Conservation (phyloP, 768 basidiomycete genomes). For the Trametes maxima region DNA sequence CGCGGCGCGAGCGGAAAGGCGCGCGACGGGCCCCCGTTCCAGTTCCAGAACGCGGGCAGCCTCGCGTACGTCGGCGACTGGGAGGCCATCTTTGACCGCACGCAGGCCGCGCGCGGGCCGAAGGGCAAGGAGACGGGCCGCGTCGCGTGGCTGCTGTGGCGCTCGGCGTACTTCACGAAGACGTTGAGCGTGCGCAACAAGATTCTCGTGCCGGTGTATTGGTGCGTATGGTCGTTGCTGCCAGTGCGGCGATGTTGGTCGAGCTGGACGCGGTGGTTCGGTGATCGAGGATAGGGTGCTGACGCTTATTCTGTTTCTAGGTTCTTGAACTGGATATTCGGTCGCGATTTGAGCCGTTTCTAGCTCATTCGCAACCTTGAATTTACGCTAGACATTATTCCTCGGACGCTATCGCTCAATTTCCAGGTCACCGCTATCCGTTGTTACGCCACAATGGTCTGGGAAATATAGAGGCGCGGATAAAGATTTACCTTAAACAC, state of each 20-base stretch:
- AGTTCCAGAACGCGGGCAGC: constrained; percentile 72
- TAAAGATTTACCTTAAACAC: too few species aligned
- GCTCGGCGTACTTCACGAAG: constrained; percentile 80
- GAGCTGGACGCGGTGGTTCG: not conserved
- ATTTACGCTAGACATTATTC: too few species aligned
- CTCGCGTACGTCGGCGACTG: constrained; percentile 83
- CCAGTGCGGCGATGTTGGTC: not conserved
- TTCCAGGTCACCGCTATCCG: too few species aligned
- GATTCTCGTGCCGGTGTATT: constrained; percentile 68
- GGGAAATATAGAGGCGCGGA: too few species aligned
- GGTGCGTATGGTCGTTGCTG: constrained; percentile 43
- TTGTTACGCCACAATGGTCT: too few species aligned
- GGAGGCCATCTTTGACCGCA: constrained; percentile 79
- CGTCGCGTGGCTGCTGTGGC: constrained; percentile 78
- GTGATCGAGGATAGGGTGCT: not conserved
- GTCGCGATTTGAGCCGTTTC: constrained; percentile 72
- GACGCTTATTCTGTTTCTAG: constrained; percentile 33
- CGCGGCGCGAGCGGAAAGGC: constrained; percentile 44
- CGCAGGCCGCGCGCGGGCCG: constrained; percentile 47
- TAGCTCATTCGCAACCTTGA: constrained; percentile 28
- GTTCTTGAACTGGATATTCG: constrained; percentile 82
- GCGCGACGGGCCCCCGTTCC: constrained; percentile 52
- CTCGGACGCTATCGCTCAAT: too few species aligned
- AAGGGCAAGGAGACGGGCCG: constrained; percentile 63
- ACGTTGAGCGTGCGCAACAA: constrained; percentile 74